A percentile compares a stretch with the other conserved stretches of the same genome.
These are phyloP conservation scores for Phytopythium delawarense DNA, from an alignment of 352 stramenopile species.

Conservation along the genomic window DNA sequence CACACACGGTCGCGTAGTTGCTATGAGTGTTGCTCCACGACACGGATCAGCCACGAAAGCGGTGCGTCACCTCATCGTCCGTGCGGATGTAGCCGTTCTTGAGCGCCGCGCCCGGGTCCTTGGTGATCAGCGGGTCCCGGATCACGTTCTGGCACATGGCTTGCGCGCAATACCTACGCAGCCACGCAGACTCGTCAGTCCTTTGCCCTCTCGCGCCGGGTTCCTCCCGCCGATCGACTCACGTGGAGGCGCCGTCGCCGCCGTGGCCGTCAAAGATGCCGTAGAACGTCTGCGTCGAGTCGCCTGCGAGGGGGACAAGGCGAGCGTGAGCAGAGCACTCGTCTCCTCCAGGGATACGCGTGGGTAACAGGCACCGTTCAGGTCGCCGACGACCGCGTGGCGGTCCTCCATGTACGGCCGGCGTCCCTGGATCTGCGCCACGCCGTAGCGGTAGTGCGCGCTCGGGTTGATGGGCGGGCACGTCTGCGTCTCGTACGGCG, in stretches of 20 bases:
- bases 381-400: slow-evolving; percentile 66
- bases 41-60: not conserved
- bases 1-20: not conserved
- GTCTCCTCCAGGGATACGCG: not conserved
- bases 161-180: slow-evolving; percentile 71
- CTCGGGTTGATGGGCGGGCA: slow-evolving; percentile 73
- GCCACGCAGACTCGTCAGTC: not conserved
- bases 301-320: slow-evolving; percentile 15
- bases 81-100: slow-evolving; percentile 80
- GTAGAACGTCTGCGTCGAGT: slow-evolving; percentile 87
- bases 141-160: slow-evolving; percentile 83
- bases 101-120: slow-evolving; percentile 61
- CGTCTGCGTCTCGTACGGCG: slow-evolving; percentile 66
- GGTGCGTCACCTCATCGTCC: slow-evolving; percentile 53
- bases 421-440: slow-evolving; percentile 80
- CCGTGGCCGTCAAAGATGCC: slow-evolving; percentile 93
- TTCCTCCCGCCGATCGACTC: slow-evolving; percentile 10
- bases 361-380: slow-evolving; percentile 38
- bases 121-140: slow-evolving; percentile 54
- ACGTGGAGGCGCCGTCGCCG: slow-evolving; percentile 87
- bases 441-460: slow-evolving; percentile 75
- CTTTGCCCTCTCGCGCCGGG: too few relatives aligned
- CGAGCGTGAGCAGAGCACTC: not conserved
- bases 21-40: not conserved
- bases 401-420: slow-evolving; percentile 91